Evolutionary conservation across 495 filamentous ascomycete genomes (phyloP).

Genomic region (Cercophora newfieldiana): DNA sequence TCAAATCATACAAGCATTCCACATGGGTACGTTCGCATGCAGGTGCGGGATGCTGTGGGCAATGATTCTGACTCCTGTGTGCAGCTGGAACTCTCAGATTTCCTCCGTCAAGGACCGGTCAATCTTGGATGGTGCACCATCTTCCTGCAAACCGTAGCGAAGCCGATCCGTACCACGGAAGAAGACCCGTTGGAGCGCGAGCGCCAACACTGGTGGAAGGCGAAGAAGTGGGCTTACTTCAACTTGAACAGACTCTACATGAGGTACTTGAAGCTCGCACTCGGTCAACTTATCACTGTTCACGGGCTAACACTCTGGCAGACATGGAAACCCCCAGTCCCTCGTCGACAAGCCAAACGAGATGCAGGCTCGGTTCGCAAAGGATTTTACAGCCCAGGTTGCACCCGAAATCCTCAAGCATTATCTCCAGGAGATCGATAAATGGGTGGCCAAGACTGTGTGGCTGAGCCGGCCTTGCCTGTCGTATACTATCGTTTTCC

Average conservation of each 20-base stretch:
- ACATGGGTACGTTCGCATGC: conserved; percentile 72
- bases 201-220: conserved; percentile 97
- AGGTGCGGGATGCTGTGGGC: not conserved
- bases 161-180: conserved; percentile 71
- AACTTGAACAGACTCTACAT: conserved; percentile 96
- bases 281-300: not conserved
- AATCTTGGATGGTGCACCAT: conserved; percentile 95
- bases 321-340: conserved; percentile 82
- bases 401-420: conserved; percentile 93
- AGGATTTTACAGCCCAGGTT: conserved; percentile 86
- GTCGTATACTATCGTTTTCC: conserved; percentile 85
- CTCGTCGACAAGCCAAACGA: conserved; percentile 61
- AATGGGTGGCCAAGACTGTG: conserved; percentile 90
- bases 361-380: conserved; percentile 77
- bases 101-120: conserved; percentile 71
- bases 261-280: conserved; percentile 55
- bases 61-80: conserved; percentile 33
- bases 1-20: conserved; percentile 97
- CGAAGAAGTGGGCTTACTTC: conserved; percentile 98
- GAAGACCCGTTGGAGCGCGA: conserved; percentile 88
- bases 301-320: conserved; percentile 38
- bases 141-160: conserved; percentile 86
- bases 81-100: conserved; percentile 79
- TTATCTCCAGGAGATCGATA: conserved; percentile 90
- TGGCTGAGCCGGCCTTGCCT: conserved; percentile 95